Base-by-base conservation (phyloP, 495 filamentous ascomycete species). In the Cetradonia linearis region DNA sequence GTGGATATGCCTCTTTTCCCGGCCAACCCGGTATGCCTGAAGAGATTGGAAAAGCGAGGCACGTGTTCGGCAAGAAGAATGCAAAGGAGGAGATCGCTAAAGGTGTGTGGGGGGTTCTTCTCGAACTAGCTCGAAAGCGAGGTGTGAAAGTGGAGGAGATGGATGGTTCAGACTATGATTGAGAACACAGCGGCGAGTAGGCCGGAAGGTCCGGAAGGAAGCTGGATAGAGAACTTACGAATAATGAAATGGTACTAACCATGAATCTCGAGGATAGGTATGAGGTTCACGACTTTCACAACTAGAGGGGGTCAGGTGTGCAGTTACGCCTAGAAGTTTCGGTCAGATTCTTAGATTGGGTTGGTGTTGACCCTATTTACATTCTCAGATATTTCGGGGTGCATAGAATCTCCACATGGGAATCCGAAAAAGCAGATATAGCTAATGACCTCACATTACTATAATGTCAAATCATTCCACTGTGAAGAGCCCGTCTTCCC, bases 41-140 rank as follows among this genome's bases (percentile, higher is more conserved):
- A 2, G 62, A 64, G 49, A 65, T 78, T 36, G 75, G 73, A 10
- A 70, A 73, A 60, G 69, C 74, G 28, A 63, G 64, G 14, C 66
- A 73, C 59, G 65, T 78, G 0, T 76, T 62, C 62, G 78, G 78
- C 18, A 73, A 75, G 69, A 77, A 74, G 67, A 74, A 69, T 46
- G 73, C 76, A 5, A 78, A 74, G 57, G 76, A 79, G 59, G 68
- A 72, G 64, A 65, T 72, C 62, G 75, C 76, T 7, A 67, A 63
- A 61, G 36, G 54, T 18, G 69, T 74, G 36, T 61, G 72, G 55
- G 58, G 56, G 31, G 69, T 71, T 34, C 62, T 78, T 58, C 65
- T 63, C 58, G 59, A 62, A 23, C 61, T 74, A 36, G 68, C 66
- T 44, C 59, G 65, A 52, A 54, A 60, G 62, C 63, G 69, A 58